Evolutionary conservation across 352 stramenopile genomes (phyloP).

Genomic region (Phytophthora aleatoria): DNA sequence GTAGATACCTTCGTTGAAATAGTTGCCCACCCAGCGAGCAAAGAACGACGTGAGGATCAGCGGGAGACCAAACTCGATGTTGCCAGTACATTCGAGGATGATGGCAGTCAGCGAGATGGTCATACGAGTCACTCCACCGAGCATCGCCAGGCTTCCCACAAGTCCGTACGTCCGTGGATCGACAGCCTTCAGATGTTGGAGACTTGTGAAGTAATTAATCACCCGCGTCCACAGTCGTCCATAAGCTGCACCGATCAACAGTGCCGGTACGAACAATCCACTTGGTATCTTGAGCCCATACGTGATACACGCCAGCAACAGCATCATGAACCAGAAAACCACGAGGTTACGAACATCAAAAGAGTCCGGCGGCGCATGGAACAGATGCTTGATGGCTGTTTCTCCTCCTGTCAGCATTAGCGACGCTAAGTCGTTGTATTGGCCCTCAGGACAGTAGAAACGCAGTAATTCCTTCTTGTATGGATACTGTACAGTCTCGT

Average conservation of each 20-base stretch:
- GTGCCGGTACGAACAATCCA: constrained; percentile 96
- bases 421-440: constrained; percentile 98
- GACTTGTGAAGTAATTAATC: constrained; percentile 78
- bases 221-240: constrained; percentile 89
- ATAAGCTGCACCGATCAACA: constrained; percentile 96
- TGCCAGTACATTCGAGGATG: constrained; percentile 97
- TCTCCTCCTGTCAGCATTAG: constrained; percentile 96
- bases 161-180: constrained; percentile 95
- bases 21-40: constrained; percentile 96
- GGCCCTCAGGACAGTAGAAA: constrained; percentile 94
- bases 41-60: constrained; percentile 98
- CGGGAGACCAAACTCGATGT: constrained; percentile 97
- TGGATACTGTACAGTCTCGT: constrained; percentile 74
- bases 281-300: constrained; percentile 97
- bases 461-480: constrained; percentile 91
- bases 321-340: constrained; percentile 77
- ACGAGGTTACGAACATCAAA: constrained; percentile 80
- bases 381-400: constrained; percentile 94
- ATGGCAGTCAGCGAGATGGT: constrained; percentile 99
- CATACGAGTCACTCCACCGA: constrained; percentile 98
- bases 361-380: constrained; percentile 87
- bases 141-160: constrained; percentile 94
- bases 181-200: constrained; percentile 63
- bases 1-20: constrained; percentile 99
- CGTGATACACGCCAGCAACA: constrained; percentile 89